Conservation (phyloP, 148 eudicot species). For the Camellia sinensis region DNA sequence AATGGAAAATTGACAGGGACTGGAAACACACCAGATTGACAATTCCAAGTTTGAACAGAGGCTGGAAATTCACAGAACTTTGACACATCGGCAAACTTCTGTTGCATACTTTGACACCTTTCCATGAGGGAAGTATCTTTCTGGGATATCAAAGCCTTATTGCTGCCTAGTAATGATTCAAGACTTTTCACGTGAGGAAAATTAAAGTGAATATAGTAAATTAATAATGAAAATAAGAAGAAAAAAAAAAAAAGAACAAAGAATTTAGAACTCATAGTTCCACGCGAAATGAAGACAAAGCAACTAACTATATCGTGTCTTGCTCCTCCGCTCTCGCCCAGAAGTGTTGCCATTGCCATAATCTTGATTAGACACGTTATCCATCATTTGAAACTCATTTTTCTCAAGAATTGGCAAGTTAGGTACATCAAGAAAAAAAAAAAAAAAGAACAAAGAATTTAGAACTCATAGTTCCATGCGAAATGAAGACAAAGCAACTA, state of each 20-base stretch:
- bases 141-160: neutral
- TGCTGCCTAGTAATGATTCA: slow-evolving; percentile 15
- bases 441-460: neutral
- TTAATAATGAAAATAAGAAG: too few species aligned
- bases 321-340: slow-evolving; percentile 13
- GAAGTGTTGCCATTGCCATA: slow-evolving; percentile 2
- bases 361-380: slow-evolving; percentile 9
- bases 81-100: slow-evolving; percentile 9
- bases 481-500: slow-evolving; percentile 18
- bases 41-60: neutral
- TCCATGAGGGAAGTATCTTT: neutral
- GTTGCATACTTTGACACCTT: neutral
- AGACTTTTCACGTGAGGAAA: neutral
- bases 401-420: neutral
- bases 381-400: neutral
- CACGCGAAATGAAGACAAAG: neutral
- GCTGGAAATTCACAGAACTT: neutral
- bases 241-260: neutral
- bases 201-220: neutral
- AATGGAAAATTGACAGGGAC: neutral
- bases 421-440: neutral
- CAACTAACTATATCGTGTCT: slow-evolving; percentile 29
- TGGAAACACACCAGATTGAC: slow-evolving; percentile 4
- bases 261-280: neutral
- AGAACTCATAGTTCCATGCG: neutral